Evolutionary conservation across 192 early-diverging fungal genomes (phyloP).

Genomic region (Gaertneriomyces sp.): DNA sequence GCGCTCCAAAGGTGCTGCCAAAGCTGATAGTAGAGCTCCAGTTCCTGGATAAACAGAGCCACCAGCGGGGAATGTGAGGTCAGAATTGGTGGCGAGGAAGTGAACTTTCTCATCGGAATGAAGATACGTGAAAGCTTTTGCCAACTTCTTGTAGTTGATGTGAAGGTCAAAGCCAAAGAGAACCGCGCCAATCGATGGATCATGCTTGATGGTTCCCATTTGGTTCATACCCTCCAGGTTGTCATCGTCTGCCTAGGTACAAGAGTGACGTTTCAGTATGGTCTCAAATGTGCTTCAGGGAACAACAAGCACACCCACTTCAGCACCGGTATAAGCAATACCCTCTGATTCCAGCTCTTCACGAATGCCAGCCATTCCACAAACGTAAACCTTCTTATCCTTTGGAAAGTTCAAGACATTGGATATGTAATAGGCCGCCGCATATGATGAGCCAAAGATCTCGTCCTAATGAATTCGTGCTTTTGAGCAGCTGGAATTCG

Average conservation of each 20-base stretch:
- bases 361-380: slow-evolving; percentile 82
- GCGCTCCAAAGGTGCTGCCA: slow-evolving; percentile 72
- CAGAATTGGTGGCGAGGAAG: slow-evolving; percentile 92
- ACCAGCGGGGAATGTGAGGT: slow-evolving; percentile 82
- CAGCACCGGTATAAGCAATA: slow-evolving; percentile 56
- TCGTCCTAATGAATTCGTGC: slow-evolving; percentile 59
- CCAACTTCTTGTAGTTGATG: slow-evolving; percentile 90
- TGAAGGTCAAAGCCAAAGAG: slow-evolving; percentile 89
- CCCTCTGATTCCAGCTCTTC: slow-evolving; percentile 82
- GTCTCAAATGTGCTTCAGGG: not conserved
- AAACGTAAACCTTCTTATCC: slow-evolving; percentile 86
- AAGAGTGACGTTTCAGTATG: not conserved
- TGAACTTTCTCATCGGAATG: slow-evolving; percentile 63
- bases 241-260: slow-evolving; percentile 42
- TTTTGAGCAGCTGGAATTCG: slow-evolving; percentile 1
- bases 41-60: slow-evolving; percentile 75
- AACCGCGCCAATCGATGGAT: slow-evolving; percentile 79
- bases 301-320: slow-evolving; percentile 27
- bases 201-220: slow-evolving; percentile 55
- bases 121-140: slow-evolving; percentile 87
- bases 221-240: slow-evolving; percentile 49
- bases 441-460: slow-evolving; percentile 89
- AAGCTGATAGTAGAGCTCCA: slow-evolving; percentile 73
- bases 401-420: slow-evolving; percentile 77
- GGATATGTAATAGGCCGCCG: slow-evolving; percentile 87